phyloP scores from a whole-genome alignment of 805 yeast genomes.

The Barnettozyma botsteinii region DNA sequence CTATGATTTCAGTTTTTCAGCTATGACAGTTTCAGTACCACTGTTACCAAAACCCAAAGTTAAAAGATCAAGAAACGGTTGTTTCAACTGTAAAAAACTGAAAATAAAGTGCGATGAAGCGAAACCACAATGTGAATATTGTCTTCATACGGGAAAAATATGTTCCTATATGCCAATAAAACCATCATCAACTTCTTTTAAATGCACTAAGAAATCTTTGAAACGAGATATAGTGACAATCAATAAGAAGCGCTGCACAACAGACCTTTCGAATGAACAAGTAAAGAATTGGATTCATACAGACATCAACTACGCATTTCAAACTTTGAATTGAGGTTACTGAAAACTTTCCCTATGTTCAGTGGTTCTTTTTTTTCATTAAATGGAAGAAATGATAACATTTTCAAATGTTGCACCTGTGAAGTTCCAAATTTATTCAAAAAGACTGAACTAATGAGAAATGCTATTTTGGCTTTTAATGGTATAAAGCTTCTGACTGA shows the following conservation, averaged over 20 bases:
- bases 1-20: too few species aligned
- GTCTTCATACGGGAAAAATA: conserved; percentile 63
- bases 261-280: background rate
- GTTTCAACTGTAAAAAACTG: conserved; percentile 80
- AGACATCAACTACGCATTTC: conserved; percentile 13
- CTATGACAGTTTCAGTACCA: too few species aligned
- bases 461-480: conserved; percentile 17
- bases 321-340: conserved; percentile 17
- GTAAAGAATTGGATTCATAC: conserved; percentile 16
- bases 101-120: conserved; percentile 89
- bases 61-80: conserved; percentile 76
- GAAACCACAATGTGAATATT: conserved; percentile 74
- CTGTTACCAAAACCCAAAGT: background rate
- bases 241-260: too few species aligned
- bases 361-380: conserved; percentile 19
- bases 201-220: too few species aligned
- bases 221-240: too few species aligned
- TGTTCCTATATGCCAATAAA: conserved; percentile 55
- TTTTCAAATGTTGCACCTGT: conserved; percentile 12
- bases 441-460: conserved; percentile 13
- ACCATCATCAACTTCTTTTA: too few species aligned
- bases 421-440: conserved; percentile 20
- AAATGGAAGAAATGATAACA: conserved; percentile 9
- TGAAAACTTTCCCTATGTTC: conserved; percentile 19
- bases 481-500: conserved; percentile 19